Base-by-base conservation (phyloP, 306 rosid species). In the Prunus padus region DNA sequence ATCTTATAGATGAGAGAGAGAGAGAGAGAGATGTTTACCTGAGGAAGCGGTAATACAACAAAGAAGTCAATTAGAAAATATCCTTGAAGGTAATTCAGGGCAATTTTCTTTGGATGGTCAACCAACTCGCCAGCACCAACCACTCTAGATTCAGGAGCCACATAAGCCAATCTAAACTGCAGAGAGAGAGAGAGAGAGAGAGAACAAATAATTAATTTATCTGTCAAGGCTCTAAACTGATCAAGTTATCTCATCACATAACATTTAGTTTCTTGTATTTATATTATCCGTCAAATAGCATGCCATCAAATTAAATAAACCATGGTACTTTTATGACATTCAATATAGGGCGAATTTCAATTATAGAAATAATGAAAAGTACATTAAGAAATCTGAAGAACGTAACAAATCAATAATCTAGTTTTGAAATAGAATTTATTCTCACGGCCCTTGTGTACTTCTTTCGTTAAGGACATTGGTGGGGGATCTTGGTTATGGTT, bases 121-220 rank as follows among this genome's bases (percentile, higher is more conserved):
- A 85, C 96, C 82, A 93, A 78, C 71, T 85, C 92, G 42, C 98
- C 98, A 62, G 98, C 93, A 84, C 98, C 98, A 79, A 93, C 91
- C 60, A 91, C 96, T 74, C 74, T 81, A 0, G 98, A 79, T 73
- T 93, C 98, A 3, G 92, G 97, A 80, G 93, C 90, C 74, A 93
- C 96, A 81, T 84, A 93, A 60, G 98, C 98, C 87, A 93, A 81
- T 86, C 88, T 88, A 82, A 89, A 93, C 98, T 93, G 93, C 76
- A 79, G 78, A 74, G 28, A 62, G 30, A 68, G 2, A 22, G 33
- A 28, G 40, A 23, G 26, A n/a, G 26, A 33, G 20, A 7, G 5
- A 31, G 33, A 31, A 33, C 42, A 37, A 37, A 37, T 37, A 37
- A 16, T 44, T 55, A 1, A 30, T 20, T 69, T 37, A 63, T 67